Base-by-base conservation (phyloP, 2,329 filamentous ascomycete genomes). In the Aphanocladium album region DNA sequence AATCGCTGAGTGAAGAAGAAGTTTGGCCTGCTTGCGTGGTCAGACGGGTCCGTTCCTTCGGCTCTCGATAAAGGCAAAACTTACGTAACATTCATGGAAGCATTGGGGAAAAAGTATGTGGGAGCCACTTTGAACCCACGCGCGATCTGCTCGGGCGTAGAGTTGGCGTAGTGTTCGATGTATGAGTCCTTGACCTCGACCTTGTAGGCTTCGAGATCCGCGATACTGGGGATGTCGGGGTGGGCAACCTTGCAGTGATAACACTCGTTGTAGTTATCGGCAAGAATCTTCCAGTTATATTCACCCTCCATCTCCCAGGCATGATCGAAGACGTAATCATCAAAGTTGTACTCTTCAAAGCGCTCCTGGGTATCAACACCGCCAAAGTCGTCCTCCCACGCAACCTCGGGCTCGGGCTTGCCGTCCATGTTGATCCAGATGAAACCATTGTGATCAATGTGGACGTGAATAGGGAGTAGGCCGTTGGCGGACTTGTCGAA, bases 191-290 rank as follows among this genome's bases (percentile, higher is more conserved):
- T 76, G 43, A 78, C 78, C 63, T 81, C 74, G 54, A 83, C 80
- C 45, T 74, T 71, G 71, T 86, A 86, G 3, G 79, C 79, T 61
- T 79, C 77, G 43, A 86, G 77, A 62, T 86, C 81, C 49, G 83
- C 78, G n/a, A 86, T 76, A 46, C 76, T 74, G 5, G 81, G 76
- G 35, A 86, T 80, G 61, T 84, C 81, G 2, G 84, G 83, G 65
- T 86, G 83, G 2, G 83, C 80, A 1, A 80, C 81, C 55, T 80
- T 79, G 74, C 83, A 86, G 73, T 87, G 84, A 66, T 87, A 88
- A 68, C 84, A 87, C 68, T 85, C 84, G 68, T 88, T 88, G 75
- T 85, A 88, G 73, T 87, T 86, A 68, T 87, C 84, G 16, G 80
- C 79, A 35, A 84, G 70, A 25, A 81, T 79, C 73, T 86, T 86